Evolutionary conservation across 768 basidiomycete genomes (phyloP), one percentile per base, ranked within the genome.

Genomic region (Lentinula edodes): DNA sequence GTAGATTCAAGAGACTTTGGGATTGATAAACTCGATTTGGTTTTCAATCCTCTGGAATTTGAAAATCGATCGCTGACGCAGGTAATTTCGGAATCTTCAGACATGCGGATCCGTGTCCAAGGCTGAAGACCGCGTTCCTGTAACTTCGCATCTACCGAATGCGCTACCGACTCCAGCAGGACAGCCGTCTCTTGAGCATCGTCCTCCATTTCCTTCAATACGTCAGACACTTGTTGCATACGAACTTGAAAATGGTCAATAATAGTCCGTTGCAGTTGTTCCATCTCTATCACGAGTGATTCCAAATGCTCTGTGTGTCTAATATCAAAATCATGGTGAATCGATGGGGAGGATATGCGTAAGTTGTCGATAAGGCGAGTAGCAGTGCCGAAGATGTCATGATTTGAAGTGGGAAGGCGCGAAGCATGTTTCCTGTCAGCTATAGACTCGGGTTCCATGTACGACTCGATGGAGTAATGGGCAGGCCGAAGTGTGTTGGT

Each of bases 1-100:
- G 50, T 23, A 9, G 42, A 41, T 3, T 35, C 15, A 18, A 52
- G 3, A 5, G 51, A 18, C 6, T 20, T 28, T 13, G 51, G 52
- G 12, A 39, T 39, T 20, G 61, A 51, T 38, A 32, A n/a, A 23
- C 28, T 52, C 23, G 61, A 45, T 28, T 52, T 52, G n/a, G 12
- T 34, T 35, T 52, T 52, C 9, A 13, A 53, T 34, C 39, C 50
- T 36, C 39, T 57, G 13, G 65, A 64, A 57, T 58, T 64, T 53
- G 20, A 46, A 12, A 62, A 50, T 32, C 20, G 72, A 72, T 63
- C 60, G 12, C 70, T 69, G 6, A 87, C 83, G 16, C 78, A 78
- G 0, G 87, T 89, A 23, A 68, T 68, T 58, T 85, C 81, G 1
- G 88, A 89, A 69, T 88, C 87, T 67, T 83, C 81, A n/a, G 88